A percentile compares a stretch with the other conserved stretches of the same genome.
Evolutionary conservation across 2,329 filamentous ascomycete genomes (phyloP).

Genomic region (Didymella segeticola): DNA sequence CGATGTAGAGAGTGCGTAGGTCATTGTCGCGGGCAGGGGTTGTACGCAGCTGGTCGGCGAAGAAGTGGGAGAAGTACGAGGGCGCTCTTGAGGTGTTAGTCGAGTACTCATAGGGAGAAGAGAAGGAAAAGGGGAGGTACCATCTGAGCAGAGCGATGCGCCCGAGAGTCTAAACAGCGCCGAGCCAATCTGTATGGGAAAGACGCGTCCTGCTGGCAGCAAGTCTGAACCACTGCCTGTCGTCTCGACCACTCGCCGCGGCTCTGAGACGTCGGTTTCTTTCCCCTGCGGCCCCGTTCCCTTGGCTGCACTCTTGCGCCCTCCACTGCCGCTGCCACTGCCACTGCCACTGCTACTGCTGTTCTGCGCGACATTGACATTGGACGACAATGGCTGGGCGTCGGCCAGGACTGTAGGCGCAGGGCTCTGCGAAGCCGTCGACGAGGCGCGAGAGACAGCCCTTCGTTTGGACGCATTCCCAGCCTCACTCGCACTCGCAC

Average conservation of each 20-base stretch:
- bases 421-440: conserved; percentile 36
- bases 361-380: conserved; percentile 23
- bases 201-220: conserved; percentile 74
- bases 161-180: conserved; percentile 73
- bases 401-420: conserved; percentile 23
- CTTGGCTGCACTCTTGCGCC: conserved; percentile 37
- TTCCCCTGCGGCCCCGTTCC: conserved; percentile 43
- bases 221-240: conserved; percentile 48
- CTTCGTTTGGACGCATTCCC: conserved; percentile 41
- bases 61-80: conserved; percentile 96
- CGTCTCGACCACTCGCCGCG: conserved; percentile 39
- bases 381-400: conserved; percentile 29
- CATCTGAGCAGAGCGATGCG: conserved; percentile 74
- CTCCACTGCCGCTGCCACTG: conserved; percentile 23
- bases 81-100: conserved; percentile 74
- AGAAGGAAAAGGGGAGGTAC: conserved; percentile 49
- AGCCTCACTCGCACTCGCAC: conserved; percentile 18
- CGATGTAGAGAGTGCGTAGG: conserved; percentile 88
- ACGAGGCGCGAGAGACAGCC: conserved; percentile 43
- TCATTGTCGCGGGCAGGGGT: conserved; percentile 65
- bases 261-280: conserved; percentile 44
- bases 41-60: conserved; percentile 77
- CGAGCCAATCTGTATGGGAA: conserved; percentile 73
- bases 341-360: conserved; percentile 17
- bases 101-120: not conserved